These are phyloP conservation scores for Claviceps capensis DNA, from an alignment of 2,329 filamentous ascomycete species.

Conservation along the genomic window DNA sequence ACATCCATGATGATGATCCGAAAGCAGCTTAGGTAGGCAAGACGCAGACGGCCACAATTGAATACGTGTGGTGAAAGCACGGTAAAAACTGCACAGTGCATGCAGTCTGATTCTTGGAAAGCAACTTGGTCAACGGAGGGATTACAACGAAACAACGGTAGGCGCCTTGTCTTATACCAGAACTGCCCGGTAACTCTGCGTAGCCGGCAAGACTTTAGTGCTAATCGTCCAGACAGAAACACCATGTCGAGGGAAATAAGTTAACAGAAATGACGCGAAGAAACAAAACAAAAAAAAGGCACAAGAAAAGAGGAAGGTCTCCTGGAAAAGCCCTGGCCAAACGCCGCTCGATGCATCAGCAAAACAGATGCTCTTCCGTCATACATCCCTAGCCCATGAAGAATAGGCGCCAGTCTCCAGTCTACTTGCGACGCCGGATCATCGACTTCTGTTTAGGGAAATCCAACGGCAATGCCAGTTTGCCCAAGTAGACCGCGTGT, in stretches of 20 bases:
- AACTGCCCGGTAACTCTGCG: not conserved
- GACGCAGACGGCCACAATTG: no score
- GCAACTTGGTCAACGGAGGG: not conserved
- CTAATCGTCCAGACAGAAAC: not conserved
- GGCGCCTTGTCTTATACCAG: not conserved
- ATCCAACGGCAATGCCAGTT: slow-evolving; percentile 61
- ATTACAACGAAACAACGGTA: not conserved
- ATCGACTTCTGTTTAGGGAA: slow-evolving; percentile 54
- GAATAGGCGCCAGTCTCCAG: not conserved
- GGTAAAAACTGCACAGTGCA: not conserved
- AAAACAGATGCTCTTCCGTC: not conserved
- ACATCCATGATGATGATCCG: no score
- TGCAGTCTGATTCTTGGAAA: not conserved
- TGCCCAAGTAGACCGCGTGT: slow-evolving; percentile 40
- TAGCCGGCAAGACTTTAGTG: no score
- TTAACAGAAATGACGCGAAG: no score
- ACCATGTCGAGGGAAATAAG: not conserved
- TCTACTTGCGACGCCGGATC: slow-evolving; percentile 16
- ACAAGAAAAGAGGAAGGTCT: not conserved
- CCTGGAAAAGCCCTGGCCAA: not conserved
- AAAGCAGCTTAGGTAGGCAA: no score
- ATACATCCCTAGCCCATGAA: not conserved
- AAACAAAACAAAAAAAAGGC: not conserved
- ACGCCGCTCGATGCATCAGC: slow-evolving; percentile 6
- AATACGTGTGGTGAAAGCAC: not conserved